phyloP scores from a whole-genome alignment of 2,329 filamentous ascomycete species.

The Neofusicoccum ribis region DNA sequence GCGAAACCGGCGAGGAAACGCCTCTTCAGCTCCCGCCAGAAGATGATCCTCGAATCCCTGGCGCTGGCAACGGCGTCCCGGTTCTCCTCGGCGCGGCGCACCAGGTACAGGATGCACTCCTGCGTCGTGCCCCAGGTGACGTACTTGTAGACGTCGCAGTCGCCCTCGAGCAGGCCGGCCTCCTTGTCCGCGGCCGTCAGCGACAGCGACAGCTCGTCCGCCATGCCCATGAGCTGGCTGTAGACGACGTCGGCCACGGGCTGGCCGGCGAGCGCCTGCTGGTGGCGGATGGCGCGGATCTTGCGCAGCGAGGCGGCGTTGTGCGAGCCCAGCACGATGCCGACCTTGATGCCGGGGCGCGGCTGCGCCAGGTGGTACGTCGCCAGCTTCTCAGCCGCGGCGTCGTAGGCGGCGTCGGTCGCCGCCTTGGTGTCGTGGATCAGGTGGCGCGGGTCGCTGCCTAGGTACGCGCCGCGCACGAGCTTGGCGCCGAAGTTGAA shows the following conservation, averaged over 20 bases:
- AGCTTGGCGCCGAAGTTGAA: constrained; percentile 59
- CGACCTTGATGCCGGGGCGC: constrained; percentile 42
- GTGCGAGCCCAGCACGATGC: constrained; percentile 77
- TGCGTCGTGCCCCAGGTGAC: constrained; percentile 58
- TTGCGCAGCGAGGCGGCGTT: constrained; percentile 69
- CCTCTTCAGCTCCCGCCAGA: constrained; percentile 20
- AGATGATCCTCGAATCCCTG: constrained; percentile 7
- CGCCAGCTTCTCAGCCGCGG: constrained; percentile 61
- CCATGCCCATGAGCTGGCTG: constrained; percentile 92
- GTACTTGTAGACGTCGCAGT: constrained; percentile 54
- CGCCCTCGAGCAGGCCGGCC: constrained; percentile 24
- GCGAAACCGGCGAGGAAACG: not conserved
- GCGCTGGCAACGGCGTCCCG: constrained; percentile 25
- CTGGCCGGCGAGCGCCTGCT: constrained; percentile 38
- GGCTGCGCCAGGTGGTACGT: constrained; percentile 46
- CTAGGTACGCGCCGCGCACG: constrained; percentile 59
- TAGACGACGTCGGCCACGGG: constrained; percentile 57
- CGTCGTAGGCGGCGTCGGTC: constrained; percentile 67
- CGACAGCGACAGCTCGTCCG: constrained; percentile 76
- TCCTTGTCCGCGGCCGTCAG: constrained; percentile 33
- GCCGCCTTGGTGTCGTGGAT: constrained; percentile 58
- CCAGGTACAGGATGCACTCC: constrained; percentile 78
- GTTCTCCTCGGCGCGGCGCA: constrained; percentile 60
- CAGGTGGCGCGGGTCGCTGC: constrained; percentile 49
- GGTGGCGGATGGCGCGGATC: constrained; percentile 50